Percentiles rank a stretch among this genome's conserved stretches.
Conservation (phyloP, 176 grass and related monocot genomes). For the Elaeis guineensis region DNA sequence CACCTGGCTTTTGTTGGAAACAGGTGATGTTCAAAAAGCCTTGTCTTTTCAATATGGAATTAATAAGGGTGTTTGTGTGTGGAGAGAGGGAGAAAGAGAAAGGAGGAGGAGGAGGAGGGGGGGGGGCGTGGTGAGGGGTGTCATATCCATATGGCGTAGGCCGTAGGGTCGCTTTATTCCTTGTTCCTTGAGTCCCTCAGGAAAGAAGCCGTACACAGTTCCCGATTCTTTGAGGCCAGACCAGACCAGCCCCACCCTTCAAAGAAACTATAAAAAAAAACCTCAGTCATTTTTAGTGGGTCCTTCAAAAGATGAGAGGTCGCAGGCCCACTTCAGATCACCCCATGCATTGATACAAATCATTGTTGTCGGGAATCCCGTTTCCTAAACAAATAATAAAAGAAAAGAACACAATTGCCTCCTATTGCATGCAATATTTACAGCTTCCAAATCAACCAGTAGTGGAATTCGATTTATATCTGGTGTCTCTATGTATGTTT, state of each 20-base stretch:
- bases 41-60: not conserved
- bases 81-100: too few relatives aligned
- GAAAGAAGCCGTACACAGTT: constrained; percentile 95
- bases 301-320: constrained; percentile 74
- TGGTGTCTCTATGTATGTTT: too few relatives aligned
- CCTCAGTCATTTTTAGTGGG: constrained; percentile 17
- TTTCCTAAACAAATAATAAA: constrained; percentile 5
- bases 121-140: too few relatives aligned
- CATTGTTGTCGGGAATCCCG: constrained; percentile 51
- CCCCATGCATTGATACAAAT: constrained; percentile 17
- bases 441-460: too few relatives aligned
- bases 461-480: too few relatives aligned
- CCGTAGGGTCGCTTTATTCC: constrained; percentile 63
- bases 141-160: too few relatives aligned
- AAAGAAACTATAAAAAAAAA: constrained; percentile 19
- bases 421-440: too few relatives aligned
- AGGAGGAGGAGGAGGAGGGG: not conserved
- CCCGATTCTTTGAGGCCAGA: constrained; percentile 74
- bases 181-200: constrained; percentile 77
- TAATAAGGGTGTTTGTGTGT: not conserved
- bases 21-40: constrained; percentile 1
- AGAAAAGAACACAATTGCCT: too few relatives aligned
- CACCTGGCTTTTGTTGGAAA: not conserved
- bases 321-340: constrained; percentile 38
- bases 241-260: constrained; percentile 30